These are phyloP conservation scores for Gloeopeniophorella convolvens DNA, from an alignment of 768 basidiomycete species.

Conservation along the genomic window DNA sequence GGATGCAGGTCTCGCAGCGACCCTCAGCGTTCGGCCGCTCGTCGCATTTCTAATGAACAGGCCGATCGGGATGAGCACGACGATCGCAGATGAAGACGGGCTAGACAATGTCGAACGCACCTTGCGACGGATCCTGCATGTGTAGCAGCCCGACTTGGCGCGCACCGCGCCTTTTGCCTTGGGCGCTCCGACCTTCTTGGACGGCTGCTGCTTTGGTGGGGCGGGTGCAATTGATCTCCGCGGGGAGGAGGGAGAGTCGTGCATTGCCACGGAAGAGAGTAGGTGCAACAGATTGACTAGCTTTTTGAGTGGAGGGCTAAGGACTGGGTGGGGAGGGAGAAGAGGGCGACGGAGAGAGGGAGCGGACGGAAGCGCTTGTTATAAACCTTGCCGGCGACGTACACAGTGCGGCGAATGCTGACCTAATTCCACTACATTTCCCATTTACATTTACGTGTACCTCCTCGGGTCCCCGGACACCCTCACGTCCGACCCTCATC, in stretches of 20 bases:
- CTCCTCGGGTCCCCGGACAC: constrained; percentile 4
- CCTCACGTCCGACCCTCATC: not conserved
- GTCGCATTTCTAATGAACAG: constrained; percentile 65
- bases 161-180: constrained; percentile 78
- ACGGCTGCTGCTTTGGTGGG: constrained; percentile 31
- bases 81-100: constrained; percentile 16
- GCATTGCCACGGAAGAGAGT: constrained; percentile 24
- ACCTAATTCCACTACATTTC: constrained; percentile 7
- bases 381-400: constrained; percentile 15
- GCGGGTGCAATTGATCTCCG: constrained; percentile 27
- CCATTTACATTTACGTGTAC: not conserved
- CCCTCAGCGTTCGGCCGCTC: constrained; percentile 58
- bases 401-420: constrained; percentile 19
- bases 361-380: constrained; percentile 21
- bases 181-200: constrained; percentile 44
- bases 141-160: constrained; percentile 86
- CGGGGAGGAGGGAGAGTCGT: constrained; percentile 30
- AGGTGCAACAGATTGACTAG: constrained; percentile 21
- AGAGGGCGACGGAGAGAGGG: constrained; percentile 22
- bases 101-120: constrained; percentile 33
- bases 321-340: constrained; percentile 14
- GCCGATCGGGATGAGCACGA: constrained; percentile 16
- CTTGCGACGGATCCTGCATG: constrained; percentile 82
- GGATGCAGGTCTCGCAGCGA: constrained; percentile 68
- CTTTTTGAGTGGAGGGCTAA: constrained; percentile 17